These are phyloP conservation scores for Lichtheimia hyalospora DNA, from an alignment of 371 early-diverging fungal genomes.

Conservation along the genomic window DNA sequence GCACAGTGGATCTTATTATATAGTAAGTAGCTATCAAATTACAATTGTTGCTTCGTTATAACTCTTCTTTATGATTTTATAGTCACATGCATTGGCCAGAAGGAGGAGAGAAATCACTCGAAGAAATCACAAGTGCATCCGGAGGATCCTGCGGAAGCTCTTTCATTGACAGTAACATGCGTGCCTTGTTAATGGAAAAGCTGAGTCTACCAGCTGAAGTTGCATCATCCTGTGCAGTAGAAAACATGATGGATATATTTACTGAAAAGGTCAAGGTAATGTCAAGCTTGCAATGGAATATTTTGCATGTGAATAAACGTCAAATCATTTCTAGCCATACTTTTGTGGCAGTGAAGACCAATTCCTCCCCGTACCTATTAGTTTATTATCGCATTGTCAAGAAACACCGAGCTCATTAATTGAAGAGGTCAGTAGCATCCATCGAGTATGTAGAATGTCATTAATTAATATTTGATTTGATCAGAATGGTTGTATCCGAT, in stretches of 20 bases:
- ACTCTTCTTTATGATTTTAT: too few species aligned
- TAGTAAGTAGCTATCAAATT: constrained; percentile 10
- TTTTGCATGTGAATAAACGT: too few species aligned
- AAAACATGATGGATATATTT: constrained; percentile 42
- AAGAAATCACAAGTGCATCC: constrained; percentile 47
- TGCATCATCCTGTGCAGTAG: constrained; percentile 27
- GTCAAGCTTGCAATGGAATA: too few species aligned
- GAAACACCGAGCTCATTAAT: not conserved
- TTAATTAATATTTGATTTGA: too few species aligned
- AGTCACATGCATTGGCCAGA: constrained; percentile 13
- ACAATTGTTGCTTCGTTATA: too few species aligned
- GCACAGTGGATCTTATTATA: constrained; percentile 60
- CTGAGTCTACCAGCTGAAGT: constrained; percentile 5
- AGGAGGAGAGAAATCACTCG: constrained; percentile 30
- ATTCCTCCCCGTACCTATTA: constrained; percentile 12
- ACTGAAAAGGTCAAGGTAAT: constrained; percentile 47
- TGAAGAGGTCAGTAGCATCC: not conserved
- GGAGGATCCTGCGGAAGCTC: constrained; percentile 57
- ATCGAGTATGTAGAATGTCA: too few species aligned
- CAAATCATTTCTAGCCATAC: constrained; percentile 33
- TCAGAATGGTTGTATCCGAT: constrained; percentile 31
- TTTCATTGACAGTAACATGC: constrained; percentile 51
- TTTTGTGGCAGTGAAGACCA: constrained; percentile 58
- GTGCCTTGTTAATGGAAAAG: constrained; percentile 31
- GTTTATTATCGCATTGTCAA: not conserved